phyloP scores from a whole-genome alignment of 139 green algal species.

The Haematococcus sp. region DNA sequence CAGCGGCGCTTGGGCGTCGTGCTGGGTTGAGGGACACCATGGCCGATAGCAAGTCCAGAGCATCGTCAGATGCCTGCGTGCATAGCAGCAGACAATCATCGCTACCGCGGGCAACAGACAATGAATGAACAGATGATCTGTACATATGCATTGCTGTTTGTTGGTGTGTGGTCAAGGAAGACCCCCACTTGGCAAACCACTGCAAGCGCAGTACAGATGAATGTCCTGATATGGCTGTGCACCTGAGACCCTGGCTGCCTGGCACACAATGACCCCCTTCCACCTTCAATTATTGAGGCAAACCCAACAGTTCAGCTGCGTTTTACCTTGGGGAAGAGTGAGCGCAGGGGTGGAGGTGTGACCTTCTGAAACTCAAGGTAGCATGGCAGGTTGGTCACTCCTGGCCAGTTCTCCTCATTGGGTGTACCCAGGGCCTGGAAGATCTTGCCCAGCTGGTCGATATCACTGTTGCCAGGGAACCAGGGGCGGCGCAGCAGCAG shows the following conservation, averaged over 20 bases:
- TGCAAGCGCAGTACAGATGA: neutral
- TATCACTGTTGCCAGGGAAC: conserved; percentile 75
- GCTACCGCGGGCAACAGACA: no score
- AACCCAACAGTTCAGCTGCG: no score
- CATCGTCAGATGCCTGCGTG: conserved; percentile 64
- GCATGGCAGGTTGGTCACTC: conserved; percentile 47
- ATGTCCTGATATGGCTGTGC: neutral
- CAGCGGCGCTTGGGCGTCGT: conserved; percentile 12
- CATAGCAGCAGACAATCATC: no score
- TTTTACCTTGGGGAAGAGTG: neutral
- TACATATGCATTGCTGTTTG: no score
- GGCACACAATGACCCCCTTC: no score
- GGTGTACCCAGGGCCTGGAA: conserved; percentile 78
- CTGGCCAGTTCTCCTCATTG: conserved; percentile 64
- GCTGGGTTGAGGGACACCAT: conserved; percentile 54
- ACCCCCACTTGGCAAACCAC: no score
- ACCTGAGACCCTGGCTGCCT: no score
- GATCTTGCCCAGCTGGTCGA: conserved; percentile 82
- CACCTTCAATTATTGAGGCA: no score
- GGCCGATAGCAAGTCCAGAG: conserved; percentile 50
- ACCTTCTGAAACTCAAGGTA: conserved; percentile 59
- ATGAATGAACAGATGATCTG: no score
- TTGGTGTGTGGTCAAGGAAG: no score
- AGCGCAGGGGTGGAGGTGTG: neutral
- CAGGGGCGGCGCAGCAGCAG: conserved; percentile 73